phyloP scores from a whole-genome alignment of 306 rosid species.

The Purshia tridentata region DNA sequence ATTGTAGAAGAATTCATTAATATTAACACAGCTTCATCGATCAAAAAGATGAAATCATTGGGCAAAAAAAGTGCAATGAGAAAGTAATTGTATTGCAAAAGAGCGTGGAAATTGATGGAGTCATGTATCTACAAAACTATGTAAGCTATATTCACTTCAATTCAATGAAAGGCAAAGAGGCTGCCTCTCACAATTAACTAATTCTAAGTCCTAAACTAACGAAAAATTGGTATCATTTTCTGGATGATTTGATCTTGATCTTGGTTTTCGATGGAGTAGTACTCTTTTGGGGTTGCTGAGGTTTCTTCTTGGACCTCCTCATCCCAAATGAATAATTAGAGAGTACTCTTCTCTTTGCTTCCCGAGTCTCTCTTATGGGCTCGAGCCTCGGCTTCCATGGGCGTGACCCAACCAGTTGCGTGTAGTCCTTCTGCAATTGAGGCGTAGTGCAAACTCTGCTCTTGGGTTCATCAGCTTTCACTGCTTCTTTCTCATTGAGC shows the following conservation, averaged over 20 bases:
- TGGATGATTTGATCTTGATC: constrained; percentile 14
- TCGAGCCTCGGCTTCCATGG: constrained; percentile 45
- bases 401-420: constrained; percentile 32
- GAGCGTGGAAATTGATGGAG: neutral
- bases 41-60: no score
- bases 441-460: constrained; percentile 35
- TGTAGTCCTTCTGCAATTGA: constrained; percentile 37
- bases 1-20: no score
- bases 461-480: neutral
- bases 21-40: no score
- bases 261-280: constrained; percentile 4
- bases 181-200: no score
- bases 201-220: neutral
- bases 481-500: neutral
- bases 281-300: neutral
- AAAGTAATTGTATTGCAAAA: neutral
- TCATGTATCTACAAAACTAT: constrained; percentile 9
- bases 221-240: neutral
- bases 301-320: constrained; percentile 24
- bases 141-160: constrained; percentile 7
- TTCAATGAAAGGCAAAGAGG: neutral
- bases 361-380: constrained; percentile 32
- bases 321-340: constrained; percentile 29
- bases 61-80: neutral
- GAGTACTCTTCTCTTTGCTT: constrained; percentile 20